These are phyloP conservation scores for Triangularia setosa DNA, from an alignment of 2,329 filamentous ascomycete species.

Conservation along the genomic window DNA sequence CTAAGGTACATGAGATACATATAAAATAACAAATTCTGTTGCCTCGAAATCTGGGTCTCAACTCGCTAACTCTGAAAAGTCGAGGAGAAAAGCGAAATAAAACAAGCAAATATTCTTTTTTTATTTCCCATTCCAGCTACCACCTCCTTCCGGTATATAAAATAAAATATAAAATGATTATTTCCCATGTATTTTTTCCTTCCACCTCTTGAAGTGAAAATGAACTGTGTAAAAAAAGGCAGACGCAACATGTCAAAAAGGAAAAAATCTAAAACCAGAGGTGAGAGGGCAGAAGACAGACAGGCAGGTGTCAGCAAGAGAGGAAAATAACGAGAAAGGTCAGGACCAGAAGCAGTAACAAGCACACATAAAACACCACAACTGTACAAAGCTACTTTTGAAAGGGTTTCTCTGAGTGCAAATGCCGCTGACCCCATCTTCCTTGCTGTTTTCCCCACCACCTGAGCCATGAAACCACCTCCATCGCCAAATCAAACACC, in stretches of 20 bases:
- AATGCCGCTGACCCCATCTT: neutral
- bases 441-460: neutral
- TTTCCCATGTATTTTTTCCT: neutral
- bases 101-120: neutral
- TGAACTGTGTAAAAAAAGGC: too few species aligned
- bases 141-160: neutral
- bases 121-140: neutral
- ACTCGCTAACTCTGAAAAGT: too few species aligned
- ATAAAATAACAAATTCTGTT: constrained; percentile 1
- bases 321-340: neutral
- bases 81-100: too few species aligned
- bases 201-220: neutral
- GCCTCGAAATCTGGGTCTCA: too few species aligned
- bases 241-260: too few species aligned
- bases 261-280: neutral
- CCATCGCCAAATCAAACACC: neutral
- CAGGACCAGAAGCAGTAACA: too few species aligned
- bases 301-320: neutral
- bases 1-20: too few species aligned
- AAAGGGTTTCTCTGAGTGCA: too few species aligned
- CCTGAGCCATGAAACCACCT: neutral
- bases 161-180: neutral
- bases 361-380: neutral
- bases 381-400: too few species aligned
- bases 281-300: too few species aligned